These are phyloP conservation scores for Pterocarpus macrocarpus DNA, from an alignment of 306 rosid genomes.

Conservation along the genomic window DNA sequence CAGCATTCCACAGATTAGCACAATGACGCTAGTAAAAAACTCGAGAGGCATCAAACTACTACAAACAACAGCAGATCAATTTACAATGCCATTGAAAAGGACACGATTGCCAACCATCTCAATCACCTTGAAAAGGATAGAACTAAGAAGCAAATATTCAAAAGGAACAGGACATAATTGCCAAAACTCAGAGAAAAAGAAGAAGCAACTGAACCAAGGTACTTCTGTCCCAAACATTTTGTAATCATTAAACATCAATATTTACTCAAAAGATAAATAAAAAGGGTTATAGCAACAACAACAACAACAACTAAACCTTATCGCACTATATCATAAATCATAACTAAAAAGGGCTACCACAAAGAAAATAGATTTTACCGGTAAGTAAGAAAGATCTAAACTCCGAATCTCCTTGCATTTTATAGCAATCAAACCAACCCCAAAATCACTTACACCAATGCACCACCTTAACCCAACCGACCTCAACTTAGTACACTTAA, in stretches of 20 bases:
- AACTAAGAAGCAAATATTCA: not conserved
- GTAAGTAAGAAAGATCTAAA: constrained; percentile 84
- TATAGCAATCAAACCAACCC: constrained; percentile 71
- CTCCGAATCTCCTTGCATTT: constrained; percentile 71
- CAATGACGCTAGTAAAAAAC: not conserved
- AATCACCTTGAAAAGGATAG: not conserved
- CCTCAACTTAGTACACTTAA: constrained; percentile 67
- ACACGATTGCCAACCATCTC: not conserved
- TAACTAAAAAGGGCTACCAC: not conserved
- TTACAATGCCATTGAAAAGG: not conserved
- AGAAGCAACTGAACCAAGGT: not conserved
- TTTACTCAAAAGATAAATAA: not conserved
- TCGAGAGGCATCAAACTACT: constrained; percentile 7
- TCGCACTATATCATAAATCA: not conserved
- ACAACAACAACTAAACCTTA: too few relatives aligned
- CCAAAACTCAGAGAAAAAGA: not conserved
- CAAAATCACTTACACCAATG: constrained; percentile 67
- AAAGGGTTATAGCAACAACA: not conserved
- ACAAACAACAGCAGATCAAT: not conserved
- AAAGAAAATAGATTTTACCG: constrained; percentile 51
- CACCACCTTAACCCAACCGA: constrained; percentile 73
- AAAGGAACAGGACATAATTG: not conserved
- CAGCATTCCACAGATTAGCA: too few relatives aligned
- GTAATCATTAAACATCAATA: not conserved
- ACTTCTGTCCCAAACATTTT: not conserved